These are phyloP conservation scores for Thozetella sp. DNA, from an alignment of 495 filamentous ascomycete species.

Conservation along the genomic window DNA sequence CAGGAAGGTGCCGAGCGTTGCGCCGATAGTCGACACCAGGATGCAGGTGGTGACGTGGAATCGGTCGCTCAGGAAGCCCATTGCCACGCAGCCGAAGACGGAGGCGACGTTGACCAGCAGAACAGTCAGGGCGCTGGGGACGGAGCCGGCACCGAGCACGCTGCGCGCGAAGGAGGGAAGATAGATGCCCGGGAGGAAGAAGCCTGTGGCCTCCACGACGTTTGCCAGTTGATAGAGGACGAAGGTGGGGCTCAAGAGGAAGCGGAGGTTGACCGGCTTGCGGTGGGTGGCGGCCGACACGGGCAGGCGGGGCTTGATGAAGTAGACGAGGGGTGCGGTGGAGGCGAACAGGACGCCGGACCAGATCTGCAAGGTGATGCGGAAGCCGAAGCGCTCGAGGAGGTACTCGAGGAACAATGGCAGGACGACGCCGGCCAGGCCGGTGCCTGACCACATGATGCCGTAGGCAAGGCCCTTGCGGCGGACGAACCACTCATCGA, in stretches of 20 bases:
- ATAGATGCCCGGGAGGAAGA: constrained; percentile 68
- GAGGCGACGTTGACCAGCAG: constrained; percentile 59
- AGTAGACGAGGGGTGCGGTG: constrained; percentile 55
- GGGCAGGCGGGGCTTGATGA: constrained; percentile 61
- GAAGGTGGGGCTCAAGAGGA: constrained; percentile 47
- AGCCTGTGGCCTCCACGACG: constrained; percentile 64
- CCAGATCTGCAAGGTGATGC: constrained; percentile 53
- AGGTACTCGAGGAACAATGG: constrained; percentile 53
- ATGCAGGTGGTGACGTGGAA: constrained; percentile 63
- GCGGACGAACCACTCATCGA: constrained; percentile 60
- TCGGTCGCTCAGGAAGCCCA: constrained; percentile 63
- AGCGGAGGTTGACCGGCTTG: constrained; percentile 41
- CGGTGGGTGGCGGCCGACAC: constrained; percentile 28
- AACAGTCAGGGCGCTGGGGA: constrained; percentile 51
- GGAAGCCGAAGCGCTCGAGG: constrained; percentile 54
- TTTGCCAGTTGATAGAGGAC: constrained; percentile 55
- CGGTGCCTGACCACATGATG: constrained; percentile 52
- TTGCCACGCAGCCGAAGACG: constrained; percentile 57
- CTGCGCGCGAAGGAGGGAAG: constrained; percentile 61
- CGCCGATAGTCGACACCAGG: constrained; percentile 56
- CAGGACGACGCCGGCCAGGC: constrained; percentile 36
- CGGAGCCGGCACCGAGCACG: constrained; percentile 41
- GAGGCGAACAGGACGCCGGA: constrained; percentile 45
- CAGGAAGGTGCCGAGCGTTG: constrained; percentile 60
- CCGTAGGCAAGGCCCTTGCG: constrained; percentile 58